Base-by-base conservation (phyloP, 768 basidiomycete species). In the Boletus patriciae region DNA sequence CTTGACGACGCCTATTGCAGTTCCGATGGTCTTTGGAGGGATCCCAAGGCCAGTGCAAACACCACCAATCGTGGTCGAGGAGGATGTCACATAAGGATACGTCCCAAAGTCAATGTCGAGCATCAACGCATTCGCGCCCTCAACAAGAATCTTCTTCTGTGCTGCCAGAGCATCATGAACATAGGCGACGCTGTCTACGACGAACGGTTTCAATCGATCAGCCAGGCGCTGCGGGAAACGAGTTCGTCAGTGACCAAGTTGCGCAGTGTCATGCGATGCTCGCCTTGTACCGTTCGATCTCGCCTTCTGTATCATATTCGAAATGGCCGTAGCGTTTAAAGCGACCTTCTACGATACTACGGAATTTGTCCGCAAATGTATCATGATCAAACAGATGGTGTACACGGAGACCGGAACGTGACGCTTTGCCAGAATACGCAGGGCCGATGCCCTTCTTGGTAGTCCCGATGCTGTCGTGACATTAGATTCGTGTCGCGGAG, bases 371-470 rank as follows among this genome's bases (percentile, higher is more conserved):
- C 6, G 92, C 89, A 75, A 99, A 99, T 3, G 81, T 83, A 3
- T 83, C 82, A 61, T 82, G 82, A 70, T 95, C 91, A 74, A 96
- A 97, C 44, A 99, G 82, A 74, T 99, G 97, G 76, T 99, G 97
- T 1, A 99, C 86, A 48, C 97, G 86, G 45, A 99, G 81, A 52
- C 97, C 97, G 0, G 94, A 97, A 46, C 97, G 88, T 12, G 94
- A 96, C 16, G 97, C 94, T 75, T 98, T 99, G 48, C 89, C 90
- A 49, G 95, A 97, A 79, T 99, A 99, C 13, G 97, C 90, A 72
- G 97, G 97, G 74, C 97, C 97, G 68, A 99, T 98, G 50, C 97
- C 97, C 72, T 87, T 93, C 83, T 91, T 94, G 47, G 97, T 99
- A 34, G 97, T 99, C 25, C 97, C 97, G 69, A 99, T 98, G 73